Evolutionary conservation across 2,329 filamentous ascomycete species (phyloP), one percentile per base, ranked within the genome.

Genomic region (Colletotrichum australisinense): DNA sequence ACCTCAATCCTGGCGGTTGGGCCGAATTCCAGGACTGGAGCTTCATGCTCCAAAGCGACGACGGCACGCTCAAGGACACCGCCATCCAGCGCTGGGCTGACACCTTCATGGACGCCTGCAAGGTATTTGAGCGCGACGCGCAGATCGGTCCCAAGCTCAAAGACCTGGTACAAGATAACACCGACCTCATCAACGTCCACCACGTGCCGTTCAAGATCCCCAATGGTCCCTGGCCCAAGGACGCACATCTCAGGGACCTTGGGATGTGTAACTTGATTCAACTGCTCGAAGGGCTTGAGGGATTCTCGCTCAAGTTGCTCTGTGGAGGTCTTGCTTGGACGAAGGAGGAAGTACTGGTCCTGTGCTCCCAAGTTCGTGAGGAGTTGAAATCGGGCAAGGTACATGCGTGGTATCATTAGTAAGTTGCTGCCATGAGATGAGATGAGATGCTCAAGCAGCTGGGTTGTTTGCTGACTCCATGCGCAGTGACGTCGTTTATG

Each of bases 311-410:
- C 42, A 73, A 71, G 9, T 35, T 80, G 28, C 79, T 81, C 67
- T 82, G 80, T 3, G 77, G 78, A 30, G 76, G 79, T 11, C 73
- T 79, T n/a, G 78, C 78, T 1, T 81, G 80, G 80, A 67, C 58
- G 0, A 59, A 69, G 56, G 62, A 78, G n/a, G 78, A 82, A 57
- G 78, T 75, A 19, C 58, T 78, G 22, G 76, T 77, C 0, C 74
- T 81, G 38, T 76, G 79, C 30, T 78, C 76, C 3, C 71, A 74
- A 0, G 79, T 80, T 1, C 77, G 77, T 16, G 77, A 76, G 38
- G 80, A 80, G 69, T 56, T 82, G 42, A 78, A 72, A 67, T 77
- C 79, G 70, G 75, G 65, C 60, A 75, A 63, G 12, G 71, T 78
- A 7, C 80, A 81, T 73, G 64, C 77, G 14, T 75, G 75, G 57